Percentiles rank a stretch among this genome's conserved stretches.
Conservation (phyloP, 352 stramenopile genomes). For the Peronospora belbahrii region DNA sequence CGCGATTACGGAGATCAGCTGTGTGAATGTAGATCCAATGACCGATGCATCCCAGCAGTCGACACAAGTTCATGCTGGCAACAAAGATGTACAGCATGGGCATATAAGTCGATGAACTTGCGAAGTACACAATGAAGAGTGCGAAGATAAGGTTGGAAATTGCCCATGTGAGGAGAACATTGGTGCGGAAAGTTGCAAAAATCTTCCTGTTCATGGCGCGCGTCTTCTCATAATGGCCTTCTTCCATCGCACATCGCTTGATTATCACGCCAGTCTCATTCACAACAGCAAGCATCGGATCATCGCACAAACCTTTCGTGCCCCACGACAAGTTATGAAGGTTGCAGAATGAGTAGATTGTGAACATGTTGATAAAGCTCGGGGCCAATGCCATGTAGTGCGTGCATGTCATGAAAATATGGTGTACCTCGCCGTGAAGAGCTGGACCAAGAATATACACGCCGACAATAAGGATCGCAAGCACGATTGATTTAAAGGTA, state of each 20-base stretch:
- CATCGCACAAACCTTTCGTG: conserved; percentile 60
- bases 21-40: conserved; percentile 73
- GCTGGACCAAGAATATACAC: conserved; percentile 82
- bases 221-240: conserved; percentile 45
- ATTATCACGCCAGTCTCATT: conserved; percentile 70
- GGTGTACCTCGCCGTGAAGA: conserved; percentile 70
- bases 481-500: conserved; percentile 44
- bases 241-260: conserved; percentile 64
- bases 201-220: conserved; percentile 59
- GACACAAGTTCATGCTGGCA: conserved; percentile 55
- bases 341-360: conserved; percentile 88
- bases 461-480: conserved; percentile 62
- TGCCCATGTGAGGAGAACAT: conserved; percentile 70
- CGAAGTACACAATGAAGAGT: conserved; percentile 64
- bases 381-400: conserved; percentile 84
- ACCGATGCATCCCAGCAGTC: conserved; percentile 55
- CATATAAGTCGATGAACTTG: conserved; percentile 49
- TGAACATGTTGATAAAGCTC: conserved; percentile 87
- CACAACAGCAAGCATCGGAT: conserved; percentile 31
- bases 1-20: conserved; percentile 23
- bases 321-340: conserved; percentile 85
- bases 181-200: conserved; percentile 82
- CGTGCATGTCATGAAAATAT: conserved; percentile 81
- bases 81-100: conserved; percentile 65
- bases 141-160: conserved; percentile 80